Evolutionary conservation across 495 filamentous ascomycete species (phyloP).

Genomic region (Hyphodiscus hymeniophilus): DNA sequence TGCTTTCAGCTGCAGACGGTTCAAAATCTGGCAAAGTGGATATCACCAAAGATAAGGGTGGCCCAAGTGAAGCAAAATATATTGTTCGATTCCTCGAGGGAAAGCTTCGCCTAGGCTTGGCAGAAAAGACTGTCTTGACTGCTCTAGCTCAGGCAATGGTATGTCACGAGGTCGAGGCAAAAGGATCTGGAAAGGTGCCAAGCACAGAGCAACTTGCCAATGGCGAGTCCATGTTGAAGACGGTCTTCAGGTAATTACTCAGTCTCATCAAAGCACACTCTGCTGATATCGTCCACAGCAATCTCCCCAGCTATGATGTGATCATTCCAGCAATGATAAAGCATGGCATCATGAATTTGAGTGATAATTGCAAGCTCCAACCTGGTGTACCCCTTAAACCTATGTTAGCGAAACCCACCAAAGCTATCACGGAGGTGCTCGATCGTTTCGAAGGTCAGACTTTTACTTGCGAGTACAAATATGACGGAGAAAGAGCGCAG

Average conservation of each 20-base stretch:
- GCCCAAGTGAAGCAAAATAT: slow-evolving; percentile 90
- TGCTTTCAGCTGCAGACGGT: slow-evolving; percentile 78
- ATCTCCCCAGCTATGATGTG: slow-evolving; percentile 90
- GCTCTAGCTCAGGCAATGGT: slow-evolving; percentile 83
- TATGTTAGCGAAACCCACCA: slow-evolving; percentile 98
- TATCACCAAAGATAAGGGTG: slow-evolving; percentile 87
- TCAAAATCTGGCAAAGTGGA: slow-evolving; percentile 67
- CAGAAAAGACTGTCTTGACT: slow-evolving; percentile 86
- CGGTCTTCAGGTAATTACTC: slow-evolving; percentile 67
- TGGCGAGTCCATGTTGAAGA: slow-evolving; percentile 78
- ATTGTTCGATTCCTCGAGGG: slow-evolving; percentile 89
- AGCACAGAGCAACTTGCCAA: slow-evolving; percentile 67
- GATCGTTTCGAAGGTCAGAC: slow-evolving; percentile 93
- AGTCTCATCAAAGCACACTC: neutral
- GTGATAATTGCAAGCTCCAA: slow-evolving; percentile 81
- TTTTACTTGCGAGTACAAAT: slow-evolving; percentile 98
- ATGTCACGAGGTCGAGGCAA: slow-evolving; percentile 63
- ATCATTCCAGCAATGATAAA: slow-evolving; percentile 85
- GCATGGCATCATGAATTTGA: slow-evolving; percentile 73
- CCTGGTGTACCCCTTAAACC: slow-evolving; percentile 94
- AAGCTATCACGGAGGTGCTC: slow-evolving; percentile 96
- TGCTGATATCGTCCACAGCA: slow-evolving; percentile 39
- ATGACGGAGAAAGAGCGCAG: slow-evolving; percentile 93
- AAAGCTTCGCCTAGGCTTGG: slow-evolving; percentile 82
- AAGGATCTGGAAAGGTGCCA: slow-evolving; percentile 54